phyloP scores from a whole-genome alignment of 305 asterid species.

The Fraxinus velutina region DNA sequence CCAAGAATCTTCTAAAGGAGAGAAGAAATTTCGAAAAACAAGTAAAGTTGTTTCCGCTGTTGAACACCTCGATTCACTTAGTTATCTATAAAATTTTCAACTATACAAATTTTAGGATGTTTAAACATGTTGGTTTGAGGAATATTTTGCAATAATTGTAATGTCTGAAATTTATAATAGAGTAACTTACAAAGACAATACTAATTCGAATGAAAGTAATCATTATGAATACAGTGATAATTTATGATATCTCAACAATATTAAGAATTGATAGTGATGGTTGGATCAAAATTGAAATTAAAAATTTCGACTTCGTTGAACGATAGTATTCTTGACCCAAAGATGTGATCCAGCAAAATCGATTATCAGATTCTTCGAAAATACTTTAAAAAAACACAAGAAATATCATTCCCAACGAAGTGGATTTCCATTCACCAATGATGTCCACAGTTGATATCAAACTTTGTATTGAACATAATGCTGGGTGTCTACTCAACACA shows the following conservation, averaged over 20 bases:
- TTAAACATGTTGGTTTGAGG: neutral
- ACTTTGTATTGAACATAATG: neutral
- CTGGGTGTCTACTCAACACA: neutral
- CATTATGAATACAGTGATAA: neutral
- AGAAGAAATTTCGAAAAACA: neutral
- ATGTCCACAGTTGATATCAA: neutral
- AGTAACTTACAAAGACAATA: neutral
- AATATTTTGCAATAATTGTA: neutral
- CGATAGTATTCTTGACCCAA: too few species aligned
- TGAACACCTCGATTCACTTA: neutral
- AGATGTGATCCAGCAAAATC: too few species aligned
- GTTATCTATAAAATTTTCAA: neutral
- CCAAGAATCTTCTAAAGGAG: neutral
- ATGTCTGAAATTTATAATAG: neutral
- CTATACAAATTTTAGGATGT: neutral
- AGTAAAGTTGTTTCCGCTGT: neutral
- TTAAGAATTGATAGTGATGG: neutral
- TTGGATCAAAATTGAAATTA: neutral
- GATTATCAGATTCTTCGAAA: too few species aligned
- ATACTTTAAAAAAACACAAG: too few species aligned
- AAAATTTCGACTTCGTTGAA: too few species aligned
- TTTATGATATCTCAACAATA: neutral
- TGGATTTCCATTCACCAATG: neutral
- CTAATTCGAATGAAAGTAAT: neutral
- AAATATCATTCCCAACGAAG: too few species aligned